Evolutionary conservation across 495 filamentous ascomycete species (phyloP).

Genomic region (Neurospora sp.): DNA sequence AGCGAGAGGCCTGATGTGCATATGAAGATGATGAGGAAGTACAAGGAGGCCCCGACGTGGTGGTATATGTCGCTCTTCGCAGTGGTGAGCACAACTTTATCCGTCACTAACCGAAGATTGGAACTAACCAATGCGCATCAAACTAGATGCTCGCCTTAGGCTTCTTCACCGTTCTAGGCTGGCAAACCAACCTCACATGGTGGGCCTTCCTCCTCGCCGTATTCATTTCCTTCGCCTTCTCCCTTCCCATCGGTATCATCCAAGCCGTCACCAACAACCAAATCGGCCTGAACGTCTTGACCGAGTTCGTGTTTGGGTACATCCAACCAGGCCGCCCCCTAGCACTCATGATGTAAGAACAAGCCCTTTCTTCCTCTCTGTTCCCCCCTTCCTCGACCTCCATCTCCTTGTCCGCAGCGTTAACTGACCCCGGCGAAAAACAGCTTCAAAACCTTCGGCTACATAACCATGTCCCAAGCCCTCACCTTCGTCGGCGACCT

Average conservation of each 20-base stretch:
- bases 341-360: constrained; percentile 51
- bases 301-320: constrained; percentile 64
- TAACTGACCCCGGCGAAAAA: too few species aligned
- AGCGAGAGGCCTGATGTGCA: constrained; percentile 48
- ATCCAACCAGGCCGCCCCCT: constrained; percentile 55
- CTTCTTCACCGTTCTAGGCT: constrained; percentile 53
- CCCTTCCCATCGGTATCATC: constrained; percentile 48
- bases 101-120: neutral
- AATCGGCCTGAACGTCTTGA: constrained; percentile 58
- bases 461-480: constrained; percentile 54
- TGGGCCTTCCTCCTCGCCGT: constrained; percentile 62
- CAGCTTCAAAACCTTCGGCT: constrained; percentile 66
- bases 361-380: neutral
- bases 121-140: constrained; percentile 15
- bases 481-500: constrained; percentile 45
- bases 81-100: constrained; percentile 21
- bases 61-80: constrained; percentile 44
- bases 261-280: constrained; percentile 60
- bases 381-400: neutral
- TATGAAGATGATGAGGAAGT: constrained; percentile 51
- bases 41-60: constrained; percentile 48
- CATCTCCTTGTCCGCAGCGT: neutral
- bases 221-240: constrained; percentile 43
- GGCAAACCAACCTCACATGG: constrained; percentile 54
- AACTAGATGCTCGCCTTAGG: constrained; percentile 48